phyloP scores from a whole-genome alignment of 805 yeast genomes.

The Torulaspora franciscae region DNA sequence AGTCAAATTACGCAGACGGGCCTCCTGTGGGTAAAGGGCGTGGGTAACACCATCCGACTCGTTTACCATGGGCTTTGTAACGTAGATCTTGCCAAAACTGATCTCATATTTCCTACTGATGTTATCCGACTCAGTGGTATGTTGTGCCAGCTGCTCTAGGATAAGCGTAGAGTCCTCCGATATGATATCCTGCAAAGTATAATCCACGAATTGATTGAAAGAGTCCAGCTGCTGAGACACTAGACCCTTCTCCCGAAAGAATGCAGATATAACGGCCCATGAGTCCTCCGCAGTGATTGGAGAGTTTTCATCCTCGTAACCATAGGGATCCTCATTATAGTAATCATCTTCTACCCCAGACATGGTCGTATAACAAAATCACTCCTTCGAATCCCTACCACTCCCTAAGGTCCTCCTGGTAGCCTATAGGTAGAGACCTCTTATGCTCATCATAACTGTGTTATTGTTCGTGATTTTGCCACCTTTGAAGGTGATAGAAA shows the following conservation, averaged over 20 bases:
- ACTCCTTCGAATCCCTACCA: constrained; percentile 9
- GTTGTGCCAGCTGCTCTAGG: constrained; percentile 97
- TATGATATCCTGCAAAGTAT: constrained; percentile 93
- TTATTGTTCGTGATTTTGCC: constrained; percentile 14
- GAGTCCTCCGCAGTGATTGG: constrained; percentile 96
- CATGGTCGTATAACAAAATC: constrained; percentile 3
- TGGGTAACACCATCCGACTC: constrained; percentile 99
- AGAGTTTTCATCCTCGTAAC: constrained; percentile 60
- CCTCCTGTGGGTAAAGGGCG: constrained; percentile 97
- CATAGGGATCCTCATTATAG: constrained; percentile 57
- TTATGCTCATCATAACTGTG: constrained; percentile 2
- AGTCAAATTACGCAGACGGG: constrained; percentile 90
- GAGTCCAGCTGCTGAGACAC: constrained; percentile 98
- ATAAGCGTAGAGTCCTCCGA: constrained; percentile 93
- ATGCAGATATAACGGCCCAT: constrained; percentile 96
- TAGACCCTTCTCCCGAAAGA: constrained; percentile 92
- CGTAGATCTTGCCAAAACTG: constrained; percentile 94
- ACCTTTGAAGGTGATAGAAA: constrained; percentile 9
- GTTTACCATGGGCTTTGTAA: constrained; percentile 96
- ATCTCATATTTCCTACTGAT: constrained; percentile 91
- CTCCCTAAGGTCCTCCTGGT: constrained; percentile 9
- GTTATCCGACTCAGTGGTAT: constrained; percentile 83
- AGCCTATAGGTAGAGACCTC: background rate
- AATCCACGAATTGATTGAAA: constrained; percentile 94
- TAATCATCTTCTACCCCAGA: constrained; percentile 29